Conservation (phyloP, 2,329 filamentous ascomycete species). For the Colletotrichum eleusines region DNA sequence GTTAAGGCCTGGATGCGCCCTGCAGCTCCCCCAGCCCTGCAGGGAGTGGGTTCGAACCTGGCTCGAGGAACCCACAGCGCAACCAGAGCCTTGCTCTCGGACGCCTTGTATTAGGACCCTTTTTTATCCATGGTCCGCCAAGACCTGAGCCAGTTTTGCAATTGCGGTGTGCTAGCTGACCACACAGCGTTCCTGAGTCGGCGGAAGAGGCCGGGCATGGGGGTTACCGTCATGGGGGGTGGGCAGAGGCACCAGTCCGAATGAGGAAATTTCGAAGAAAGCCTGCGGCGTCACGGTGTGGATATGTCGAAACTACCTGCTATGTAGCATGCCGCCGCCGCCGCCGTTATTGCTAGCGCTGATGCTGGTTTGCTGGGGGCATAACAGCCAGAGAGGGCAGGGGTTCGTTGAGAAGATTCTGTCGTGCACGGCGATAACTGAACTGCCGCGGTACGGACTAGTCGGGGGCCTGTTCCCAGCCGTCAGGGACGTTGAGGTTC, state of each 20-base stretch:
- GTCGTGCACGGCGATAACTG: constrained; percentile 26
- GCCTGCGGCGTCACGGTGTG: constrained; percentile 20
- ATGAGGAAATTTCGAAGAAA: constrained; percentile 36
- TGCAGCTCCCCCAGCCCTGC: no score
- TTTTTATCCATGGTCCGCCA: constrained; percentile 36
- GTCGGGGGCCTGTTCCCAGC: neutral
- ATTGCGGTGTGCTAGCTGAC: constrained; percentile 33
- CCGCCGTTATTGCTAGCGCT: neutral
- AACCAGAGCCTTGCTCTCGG: no score
- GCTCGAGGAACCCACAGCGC: no score
- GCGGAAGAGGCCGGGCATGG: neutral
- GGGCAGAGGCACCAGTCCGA: constrained; percentile 19
- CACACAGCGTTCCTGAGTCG: neutral
- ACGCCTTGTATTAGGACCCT: no score
- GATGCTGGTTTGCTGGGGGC: neutral
- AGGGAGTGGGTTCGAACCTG: no score
- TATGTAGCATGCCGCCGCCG: neutral
- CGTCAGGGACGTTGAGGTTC: neutral
- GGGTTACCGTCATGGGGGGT: neutral
- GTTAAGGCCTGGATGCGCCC: no score
- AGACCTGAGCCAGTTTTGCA: constrained; percentile 33
- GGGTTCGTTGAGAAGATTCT: constrained; percentile 16
- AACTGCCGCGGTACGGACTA: constrained; percentile 11
- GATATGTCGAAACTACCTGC: neutral
- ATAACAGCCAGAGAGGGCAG: neutral